Evolutionary conservation across 2,329 filamentous ascomycete genomes (phyloP).

Genomic region (Aureobasidium sp.): DNA sequence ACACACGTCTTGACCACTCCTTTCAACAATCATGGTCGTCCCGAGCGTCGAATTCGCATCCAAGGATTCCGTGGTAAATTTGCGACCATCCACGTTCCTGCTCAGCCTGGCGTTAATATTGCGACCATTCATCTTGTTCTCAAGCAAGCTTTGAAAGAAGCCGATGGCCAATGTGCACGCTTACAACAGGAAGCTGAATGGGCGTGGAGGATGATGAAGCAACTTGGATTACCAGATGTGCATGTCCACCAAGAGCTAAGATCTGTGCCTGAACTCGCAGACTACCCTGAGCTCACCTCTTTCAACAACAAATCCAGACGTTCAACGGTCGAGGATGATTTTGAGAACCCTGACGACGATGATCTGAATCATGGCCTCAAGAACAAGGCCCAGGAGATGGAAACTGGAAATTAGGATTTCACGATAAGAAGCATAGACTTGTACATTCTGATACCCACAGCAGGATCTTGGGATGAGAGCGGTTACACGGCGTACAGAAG

Average conservation of each 20-base stretch:
- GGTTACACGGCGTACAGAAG: background rate
- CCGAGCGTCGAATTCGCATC: background rate
- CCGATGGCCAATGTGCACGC: background rate
- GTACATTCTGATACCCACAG: background rate
- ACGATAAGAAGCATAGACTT: background rate
- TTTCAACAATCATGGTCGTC: background rate
- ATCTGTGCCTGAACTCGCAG: background rate
- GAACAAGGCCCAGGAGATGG: background rate
- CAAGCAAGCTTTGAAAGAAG: background rate
- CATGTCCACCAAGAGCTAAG: background rate
- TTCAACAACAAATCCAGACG: background rate
- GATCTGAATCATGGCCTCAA: background rate
- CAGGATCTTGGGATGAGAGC: background rate
- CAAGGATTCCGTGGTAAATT: background rate
- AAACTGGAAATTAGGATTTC: background rate
- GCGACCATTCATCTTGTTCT: constrained; percentile 9
- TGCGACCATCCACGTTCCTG: background rate
- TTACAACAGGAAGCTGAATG: background rate
- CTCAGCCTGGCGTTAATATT: background rate
- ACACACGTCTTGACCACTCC: background rate
- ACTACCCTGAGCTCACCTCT: background rate
- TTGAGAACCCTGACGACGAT: background rate
- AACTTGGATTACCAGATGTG: background rate
- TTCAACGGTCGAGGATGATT: background rate
- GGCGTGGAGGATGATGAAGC: background rate